These are phyloP conservation scores for Musa acuminata DNA, from an alignment of 176 grass and related monocot species.

Conservation along the genomic window DNA sequence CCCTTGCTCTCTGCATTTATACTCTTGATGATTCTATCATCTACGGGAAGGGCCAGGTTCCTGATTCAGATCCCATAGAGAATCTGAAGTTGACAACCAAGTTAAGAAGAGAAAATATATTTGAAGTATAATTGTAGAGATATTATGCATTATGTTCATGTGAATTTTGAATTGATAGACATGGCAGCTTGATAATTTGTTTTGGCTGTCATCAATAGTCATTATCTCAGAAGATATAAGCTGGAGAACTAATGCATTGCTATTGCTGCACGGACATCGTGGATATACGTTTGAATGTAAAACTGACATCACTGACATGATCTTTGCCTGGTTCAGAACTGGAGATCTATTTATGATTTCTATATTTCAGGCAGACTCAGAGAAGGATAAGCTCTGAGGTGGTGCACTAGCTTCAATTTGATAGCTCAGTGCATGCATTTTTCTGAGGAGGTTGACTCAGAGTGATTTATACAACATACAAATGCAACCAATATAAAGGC, in stretches of 20 bases:
- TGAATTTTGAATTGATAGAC: not conserved
- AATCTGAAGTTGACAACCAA: constrained; percentile 21
- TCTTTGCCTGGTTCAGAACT: not conserved
- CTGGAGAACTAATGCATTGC: not conserved
- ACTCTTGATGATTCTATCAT: constrained; percentile 78
- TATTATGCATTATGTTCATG: not conserved
- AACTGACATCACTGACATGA: not conserved
- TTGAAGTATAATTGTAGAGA: constrained; percentile 20
- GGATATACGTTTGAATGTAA: not conserved
- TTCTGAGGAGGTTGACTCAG: not conserved
- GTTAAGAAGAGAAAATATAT: constrained; percentile 34
- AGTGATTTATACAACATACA: constrained; percentile 14
- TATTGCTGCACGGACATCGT: not conserved
- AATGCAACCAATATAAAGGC: not conserved
- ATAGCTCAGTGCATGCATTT: not conserved
- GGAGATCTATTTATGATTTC: not conserved
- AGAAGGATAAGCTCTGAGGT: not conserved
- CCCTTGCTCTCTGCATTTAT: constrained; percentile 67
- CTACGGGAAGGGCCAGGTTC: constrained; percentile 44
- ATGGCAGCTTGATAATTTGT: not conserved
- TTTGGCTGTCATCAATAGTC: not conserved
- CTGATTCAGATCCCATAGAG: constrained; percentile 9
- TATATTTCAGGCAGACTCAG: not conserved
- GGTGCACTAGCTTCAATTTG: not conserved
- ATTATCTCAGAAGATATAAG: not conserved